Conservation (phyloP, 768 basidiomycete genomes). For the Chlorophyllum brunneum region DNA sequence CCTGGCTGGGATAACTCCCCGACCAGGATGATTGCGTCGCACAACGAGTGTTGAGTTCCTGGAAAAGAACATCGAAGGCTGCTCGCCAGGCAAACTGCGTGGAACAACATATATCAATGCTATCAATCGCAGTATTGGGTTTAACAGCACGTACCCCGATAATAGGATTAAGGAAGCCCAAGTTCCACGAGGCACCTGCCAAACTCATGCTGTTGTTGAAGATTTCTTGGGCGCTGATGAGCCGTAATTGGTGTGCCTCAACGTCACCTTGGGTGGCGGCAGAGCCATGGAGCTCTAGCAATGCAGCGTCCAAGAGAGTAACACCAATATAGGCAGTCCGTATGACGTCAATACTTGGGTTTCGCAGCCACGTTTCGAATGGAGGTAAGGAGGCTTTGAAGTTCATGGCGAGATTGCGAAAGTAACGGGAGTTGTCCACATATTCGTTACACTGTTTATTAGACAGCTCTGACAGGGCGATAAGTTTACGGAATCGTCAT, state of each 20-base stretch:
- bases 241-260: neutral
- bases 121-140: neutral
- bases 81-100: conserved; percentile 10
- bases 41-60: neutral
- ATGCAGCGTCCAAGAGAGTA: conserved; percentile 5
- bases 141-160: neutral
- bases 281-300: conserved; percentile 4
- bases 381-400: conserved; percentile 7
- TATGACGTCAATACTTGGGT: neutral
- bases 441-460: neutral
- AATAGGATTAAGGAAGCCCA: conserved; percentile 10
- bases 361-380: conserved; percentile 9
- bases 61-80: conserved; percentile 8
- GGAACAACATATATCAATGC: neutral
- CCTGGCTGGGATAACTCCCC: neutral
- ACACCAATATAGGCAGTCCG: conserved; percentile 6
- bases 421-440: neutral
- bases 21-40: neutral
- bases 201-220: conserved; percentile 3
- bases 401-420: neutral
- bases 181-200: conserved; percentile 1
- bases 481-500: neutral
- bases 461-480: neutral
- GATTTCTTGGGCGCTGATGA: conserved; percentile 6
- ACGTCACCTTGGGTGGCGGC: conserved; percentile 4